Percentiles rank a stretch among this genome's conserved stretches.
Conservation (phyloP, 2,329 filamentous ascomycete genomes). For the Beauveria sp. region DNA sequence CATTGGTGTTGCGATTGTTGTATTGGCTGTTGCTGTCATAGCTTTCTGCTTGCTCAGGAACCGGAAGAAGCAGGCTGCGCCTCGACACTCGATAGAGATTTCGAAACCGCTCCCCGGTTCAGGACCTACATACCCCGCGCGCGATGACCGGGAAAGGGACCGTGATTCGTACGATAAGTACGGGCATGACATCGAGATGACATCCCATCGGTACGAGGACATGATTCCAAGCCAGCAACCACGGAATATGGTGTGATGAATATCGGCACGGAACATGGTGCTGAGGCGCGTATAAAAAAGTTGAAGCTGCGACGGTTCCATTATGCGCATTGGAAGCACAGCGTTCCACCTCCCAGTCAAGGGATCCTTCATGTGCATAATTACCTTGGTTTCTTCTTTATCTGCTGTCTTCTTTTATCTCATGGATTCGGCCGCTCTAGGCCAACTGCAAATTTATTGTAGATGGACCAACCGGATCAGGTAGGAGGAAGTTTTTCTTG, state of each 20-base stretch:
- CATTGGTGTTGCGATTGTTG: constrained; percentile 36
- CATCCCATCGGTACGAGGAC: constrained; percentile 49
- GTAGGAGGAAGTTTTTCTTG: not conserved
- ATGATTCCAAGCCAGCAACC: constrained; percentile 46
- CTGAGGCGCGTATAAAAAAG: not conserved
- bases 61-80: constrained; percentile 17
- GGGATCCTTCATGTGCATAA: not conserved
- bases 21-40: constrained; percentile 30
- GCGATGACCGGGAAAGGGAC: constrained; percentile 19
- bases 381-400: not conserved
- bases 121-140: constrained; percentile 29
- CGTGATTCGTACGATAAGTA: constrained; percentile 26
- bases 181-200: constrained; percentile 40
- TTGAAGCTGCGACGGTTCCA: no score
- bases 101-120: constrained; percentile 43
- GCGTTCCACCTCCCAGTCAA: not conserved
- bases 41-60: constrained; percentile 30
- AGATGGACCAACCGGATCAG: constrained; percentile 15
- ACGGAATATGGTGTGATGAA: constrained; percentile 30
- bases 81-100: constrained; percentile 32
- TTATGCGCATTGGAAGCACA: not conserved
- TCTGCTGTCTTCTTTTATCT: constrained; percentile 1
- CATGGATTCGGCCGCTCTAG: not conserved
- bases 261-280: not conserved
- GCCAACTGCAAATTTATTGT: not conserved